Conservation (phyloP, 177 flowering plant species). For the Telopea speciosissima region DNA sequence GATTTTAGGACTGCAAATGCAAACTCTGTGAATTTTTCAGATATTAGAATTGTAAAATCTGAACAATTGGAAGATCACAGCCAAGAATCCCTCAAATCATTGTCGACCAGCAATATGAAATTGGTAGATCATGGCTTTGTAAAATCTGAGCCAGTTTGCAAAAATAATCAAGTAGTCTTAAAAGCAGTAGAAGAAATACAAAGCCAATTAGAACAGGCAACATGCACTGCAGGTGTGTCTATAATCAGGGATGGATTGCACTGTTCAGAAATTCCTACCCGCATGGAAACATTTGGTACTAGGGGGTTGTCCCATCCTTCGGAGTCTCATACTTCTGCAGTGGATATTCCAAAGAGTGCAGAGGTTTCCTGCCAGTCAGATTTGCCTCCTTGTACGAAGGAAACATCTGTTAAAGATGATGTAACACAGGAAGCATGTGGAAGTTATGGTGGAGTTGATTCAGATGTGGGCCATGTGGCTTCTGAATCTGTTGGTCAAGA, state of each 20-base stretch:
- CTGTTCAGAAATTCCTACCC: slow-evolving; percentile 9
- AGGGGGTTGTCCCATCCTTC: slow-evolving; percentile 2
- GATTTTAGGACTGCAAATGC: slow-evolving; percentile 1
- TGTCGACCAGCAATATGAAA: slow-evolving; percentile 8
- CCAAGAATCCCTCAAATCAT: slow-evolving; percentile 7
- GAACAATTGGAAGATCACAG: neutral
- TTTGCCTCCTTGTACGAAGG: slow-evolving; percentile 4
- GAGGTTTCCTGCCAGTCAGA: slow-evolving; percentile 15
- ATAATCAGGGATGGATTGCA: slow-evolving; percentile 1
- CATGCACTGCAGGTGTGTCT: neutral
- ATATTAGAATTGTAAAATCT: slow-evolving; percentile 19
- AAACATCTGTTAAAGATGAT: slow-evolving; percentile 2
- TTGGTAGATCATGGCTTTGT: slow-evolving; percentile 16
- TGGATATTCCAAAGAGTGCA: slow-evolving; percentile 10
- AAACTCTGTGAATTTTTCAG: slow-evolving; percentile 5
- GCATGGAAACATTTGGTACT: slow-evolving; percentile 2
- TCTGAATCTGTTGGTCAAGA: slow-evolving; percentile 13
- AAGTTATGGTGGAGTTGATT: slow-evolving; percentile 10
- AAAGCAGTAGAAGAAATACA: slow-evolving; percentile 14
- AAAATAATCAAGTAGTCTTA: slow-evolving; percentile 1
- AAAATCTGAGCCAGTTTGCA: slow-evolving; percentile 36
- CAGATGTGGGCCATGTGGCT: slow-evolving; percentile 13
- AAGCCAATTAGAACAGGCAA: neutral
- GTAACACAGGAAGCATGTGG: slow-evolving; percentile 15
- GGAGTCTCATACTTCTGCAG: slow-evolving; percentile 10